phyloP scores from a whole-genome alignment of 441 rosid genomes.

The Jatropha podagrica region DNA sequence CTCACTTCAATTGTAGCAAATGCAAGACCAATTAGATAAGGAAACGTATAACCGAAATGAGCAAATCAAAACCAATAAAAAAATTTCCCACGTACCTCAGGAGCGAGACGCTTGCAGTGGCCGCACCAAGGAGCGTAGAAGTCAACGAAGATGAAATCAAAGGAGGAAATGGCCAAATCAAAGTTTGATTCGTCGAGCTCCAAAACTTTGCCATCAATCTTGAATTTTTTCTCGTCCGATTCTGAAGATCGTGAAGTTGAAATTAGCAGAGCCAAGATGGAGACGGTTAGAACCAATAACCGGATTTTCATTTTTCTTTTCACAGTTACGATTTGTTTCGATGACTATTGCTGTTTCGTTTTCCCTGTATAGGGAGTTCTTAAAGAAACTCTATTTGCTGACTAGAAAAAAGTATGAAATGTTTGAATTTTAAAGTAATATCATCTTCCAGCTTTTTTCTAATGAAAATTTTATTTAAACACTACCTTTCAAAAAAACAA shows the following conservation, averaged over 20 bases:
- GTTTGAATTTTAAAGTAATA: too few species aligned
- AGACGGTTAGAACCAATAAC: not conserved
- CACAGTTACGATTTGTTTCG: not conserved
- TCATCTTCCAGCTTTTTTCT: too few species aligned
- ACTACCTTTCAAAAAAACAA: too few species aligned
- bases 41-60: not conserved
- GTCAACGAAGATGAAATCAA: conserved; percentile 75
- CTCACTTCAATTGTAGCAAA: too few species aligned
- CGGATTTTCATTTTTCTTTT: not conserved
- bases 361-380: too few species aligned
- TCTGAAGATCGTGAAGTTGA: not conserved
- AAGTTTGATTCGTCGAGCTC: conserved; percentile 85
- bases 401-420: too few species aligned
- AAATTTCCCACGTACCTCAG: conserved; percentile 46
- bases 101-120: conserved; percentile 89
- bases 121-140: conserved; percentile 98
- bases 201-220: conserved; percentile 60
- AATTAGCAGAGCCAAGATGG: not conserved
- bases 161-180: conserved; percentile 64
- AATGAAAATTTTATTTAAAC: too few species aligned
- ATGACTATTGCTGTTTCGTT: too few species aligned
- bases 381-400: too few species aligned
- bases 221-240: conserved; percentile 19
- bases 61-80: not conserved
- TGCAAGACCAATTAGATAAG: too few species aligned